Percentiles rank a stretch among this genome's conserved stretches.
Evolutionary conservation across 2,329 filamentous ascomycete genomes (phyloP).

Genomic region (Aspergillus sp.): DNA sequence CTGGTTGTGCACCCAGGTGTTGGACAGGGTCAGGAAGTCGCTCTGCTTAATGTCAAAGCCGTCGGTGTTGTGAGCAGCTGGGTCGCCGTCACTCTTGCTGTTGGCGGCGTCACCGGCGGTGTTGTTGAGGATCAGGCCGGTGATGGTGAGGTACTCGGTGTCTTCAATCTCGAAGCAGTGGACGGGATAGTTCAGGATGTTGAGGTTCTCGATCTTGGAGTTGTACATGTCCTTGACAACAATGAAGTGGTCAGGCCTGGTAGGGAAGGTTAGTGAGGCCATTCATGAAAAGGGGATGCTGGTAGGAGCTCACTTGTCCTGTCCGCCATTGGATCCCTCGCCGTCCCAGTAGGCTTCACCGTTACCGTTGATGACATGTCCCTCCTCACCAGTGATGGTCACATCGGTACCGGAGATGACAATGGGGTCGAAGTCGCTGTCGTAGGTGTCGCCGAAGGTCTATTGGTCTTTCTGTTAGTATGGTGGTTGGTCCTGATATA

Average conservation of each 20-base stretch:
- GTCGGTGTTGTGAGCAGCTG: slow-evolving; percentile 51
- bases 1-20: slow-evolving; percentile 48
- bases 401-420: slow-evolving; percentile 43
- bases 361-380: slow-evolving; percentile 43
- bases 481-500: background rate
- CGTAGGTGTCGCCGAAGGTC: slow-evolving; percentile 41
- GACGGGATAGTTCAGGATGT: slow-evolving; percentile 46
- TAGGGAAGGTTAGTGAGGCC: background rate
- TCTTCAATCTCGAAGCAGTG: slow-evolving; percentile 44
- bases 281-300: background rate
- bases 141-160: slow-evolving; percentile 36
- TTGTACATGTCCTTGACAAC: slow-evolving; percentile 44
- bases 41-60: slow-evolving; percentile 54
- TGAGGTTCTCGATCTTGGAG: slow-evolving; percentile 40
- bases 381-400: slow-evolving; percentile 41
- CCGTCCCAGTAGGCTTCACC: slow-evolving; percentile 50
- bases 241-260: slow-evolving; percentile 43
- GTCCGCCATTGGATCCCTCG: slow-evolving; percentile 51
- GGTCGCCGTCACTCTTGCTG: slow-evolving; percentile 32
- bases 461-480: background rate
- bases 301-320: slow-evolving; percentile 13
- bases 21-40: slow-evolving; percentile 45
- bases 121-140: slow-evolving; percentile 44
- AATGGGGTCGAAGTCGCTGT: slow-evolving; percentile 43
- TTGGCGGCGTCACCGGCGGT: slow-evolving; percentile 41